Evolutionary conservation across 768 basidiomycete species (phyloP).

Genomic region (Calocera viscosa): DNA sequence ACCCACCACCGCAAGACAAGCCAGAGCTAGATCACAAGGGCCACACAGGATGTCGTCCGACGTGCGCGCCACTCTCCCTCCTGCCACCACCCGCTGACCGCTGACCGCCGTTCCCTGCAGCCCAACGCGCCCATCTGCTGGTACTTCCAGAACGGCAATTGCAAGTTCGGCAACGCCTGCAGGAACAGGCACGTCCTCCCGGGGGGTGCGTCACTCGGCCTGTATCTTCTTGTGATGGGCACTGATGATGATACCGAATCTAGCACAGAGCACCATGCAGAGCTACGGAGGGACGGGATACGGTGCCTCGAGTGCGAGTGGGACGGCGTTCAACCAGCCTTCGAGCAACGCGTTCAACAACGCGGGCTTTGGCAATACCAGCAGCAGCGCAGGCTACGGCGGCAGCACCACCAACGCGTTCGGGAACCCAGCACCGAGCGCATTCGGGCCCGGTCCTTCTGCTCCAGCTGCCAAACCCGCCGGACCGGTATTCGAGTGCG

Average conservation of each 20-base stretch:
- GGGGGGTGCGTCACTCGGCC: too few relatives aligned
- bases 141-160: neutral
- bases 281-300: too few relatives aligned
- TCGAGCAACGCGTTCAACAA: neutral
- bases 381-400: neutral
- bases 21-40: neutral
- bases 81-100: neutral
- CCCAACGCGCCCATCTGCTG: slow-evolving; percentile 2
- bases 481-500: neutral
- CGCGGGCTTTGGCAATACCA: neutral
- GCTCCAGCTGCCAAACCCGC: neutral
- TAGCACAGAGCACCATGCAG: too few relatives aligned
- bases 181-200: slow-evolving; percentile 1
- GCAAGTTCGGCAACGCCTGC: neutral
- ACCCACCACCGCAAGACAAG: neutral
- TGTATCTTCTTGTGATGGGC: too few relatives aligned
- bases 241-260: too few relatives aligned
- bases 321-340: neutral
- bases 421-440: neutral
- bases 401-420: neutral
- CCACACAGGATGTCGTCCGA: neutral
- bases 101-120: neutral
- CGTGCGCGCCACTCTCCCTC: neutral
- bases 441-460: too few relatives aligned
- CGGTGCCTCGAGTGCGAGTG: neutral